phyloP scores from a whole-genome alignment of 768 basidiomycete species.

The Exsudoporus frostii region DNA sequence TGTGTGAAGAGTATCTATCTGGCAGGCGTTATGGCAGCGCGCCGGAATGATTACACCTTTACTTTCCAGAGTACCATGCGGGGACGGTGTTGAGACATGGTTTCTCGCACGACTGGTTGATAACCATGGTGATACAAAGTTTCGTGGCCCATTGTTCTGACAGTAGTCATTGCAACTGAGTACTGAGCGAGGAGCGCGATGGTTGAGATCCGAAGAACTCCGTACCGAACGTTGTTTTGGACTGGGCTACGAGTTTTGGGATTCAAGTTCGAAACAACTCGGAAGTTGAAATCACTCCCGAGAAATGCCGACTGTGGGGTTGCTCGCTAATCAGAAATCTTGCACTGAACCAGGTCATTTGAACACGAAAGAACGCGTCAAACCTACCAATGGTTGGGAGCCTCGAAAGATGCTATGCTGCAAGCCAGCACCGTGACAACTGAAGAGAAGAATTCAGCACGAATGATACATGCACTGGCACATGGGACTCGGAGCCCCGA shows the following conservation, averaged over 20 bases:
- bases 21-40: too few relatives aligned
- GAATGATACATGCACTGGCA: not conserved
- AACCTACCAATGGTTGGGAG: not conserved
- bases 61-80: too few relatives aligned
- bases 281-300: not conserved
- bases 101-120: not conserved
- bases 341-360: too few relatives aligned
- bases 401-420: not conserved
- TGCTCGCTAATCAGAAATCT: too few relatives aligned
- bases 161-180: not conserved
- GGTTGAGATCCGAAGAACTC: not conserved
- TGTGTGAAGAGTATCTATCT: too few relatives aligned
- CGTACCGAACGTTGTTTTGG: too few relatives aligned
- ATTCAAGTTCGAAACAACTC: too few relatives aligned
- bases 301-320: not conserved
- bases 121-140: not conserved
- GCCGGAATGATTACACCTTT: too few relatives aligned
- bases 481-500: not conserved
- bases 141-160: too few relatives aligned
- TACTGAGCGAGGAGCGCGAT: not conserved
- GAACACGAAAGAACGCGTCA: not conserved
- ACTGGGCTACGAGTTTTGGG: too few relatives aligned
- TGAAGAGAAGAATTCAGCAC: not conserved
- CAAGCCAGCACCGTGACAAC: not conserved
- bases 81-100: not conserved